These are phyloP conservation scores for Streptanthus diversifolius DNA, from an alignment of 345 rosid species.

Conservation along the genomic window DNA sequence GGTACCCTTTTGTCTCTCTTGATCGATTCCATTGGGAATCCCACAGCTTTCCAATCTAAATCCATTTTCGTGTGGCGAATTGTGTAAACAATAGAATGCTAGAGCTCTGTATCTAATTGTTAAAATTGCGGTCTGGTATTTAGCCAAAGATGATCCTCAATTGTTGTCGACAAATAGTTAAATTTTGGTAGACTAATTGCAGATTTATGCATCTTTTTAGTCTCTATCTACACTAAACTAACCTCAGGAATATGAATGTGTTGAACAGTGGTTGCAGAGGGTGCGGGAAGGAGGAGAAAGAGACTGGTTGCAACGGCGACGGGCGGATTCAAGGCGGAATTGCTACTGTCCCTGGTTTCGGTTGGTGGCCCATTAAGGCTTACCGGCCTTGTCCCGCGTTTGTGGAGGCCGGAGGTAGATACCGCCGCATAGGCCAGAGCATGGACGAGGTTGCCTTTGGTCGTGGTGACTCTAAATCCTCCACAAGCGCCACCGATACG, in stretches of 20 bases:
- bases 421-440: conserved; percentile 75
- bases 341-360: conserved; percentile 87
- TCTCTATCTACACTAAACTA: neutral
- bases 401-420: conserved; percentile 80
- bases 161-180: neutral
- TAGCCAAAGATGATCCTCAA: neutral
- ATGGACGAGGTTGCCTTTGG: conserved; percentile 92
- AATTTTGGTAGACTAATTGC: neutral
- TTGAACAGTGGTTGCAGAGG: conserved; percentile 65
- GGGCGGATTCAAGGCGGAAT: conserved; percentile 98
- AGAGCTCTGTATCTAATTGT: neutral
- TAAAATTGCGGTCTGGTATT: neutral
- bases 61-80: neutral
- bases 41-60: neutral
- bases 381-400: conserved; percentile 91
- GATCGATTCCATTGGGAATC: neutral
- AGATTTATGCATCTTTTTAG: neutral
- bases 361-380: conserved; percentile 99
- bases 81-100: neutral
- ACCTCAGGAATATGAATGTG: neutral
- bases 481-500: neutral
- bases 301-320: conserved; percentile 88
- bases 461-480: conserved; percentile 31
- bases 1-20: conserved; percentile 38
- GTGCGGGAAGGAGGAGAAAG: conserved; percentile 75